These are phyloP conservation scores for Trichoderma sp. DNA, from an alignment of 2,329 filamentous ascomycete species.

Conservation along the genomic window DNA sequence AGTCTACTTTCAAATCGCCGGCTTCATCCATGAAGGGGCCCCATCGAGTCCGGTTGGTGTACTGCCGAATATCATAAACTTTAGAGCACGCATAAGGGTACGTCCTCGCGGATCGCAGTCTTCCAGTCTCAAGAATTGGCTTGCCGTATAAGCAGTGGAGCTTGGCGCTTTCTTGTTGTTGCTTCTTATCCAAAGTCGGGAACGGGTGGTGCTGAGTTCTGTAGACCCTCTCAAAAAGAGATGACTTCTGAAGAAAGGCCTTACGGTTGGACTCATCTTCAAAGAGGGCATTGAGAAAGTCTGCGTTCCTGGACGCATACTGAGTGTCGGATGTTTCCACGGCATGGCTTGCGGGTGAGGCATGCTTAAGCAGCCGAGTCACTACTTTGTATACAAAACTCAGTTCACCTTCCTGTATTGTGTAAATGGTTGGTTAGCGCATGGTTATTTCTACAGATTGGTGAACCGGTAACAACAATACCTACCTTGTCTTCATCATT, in stretches of 20 bases:
- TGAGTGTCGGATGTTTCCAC: slow-evolving; percentile 35
- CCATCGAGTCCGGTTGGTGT: slow-evolving; percentile 61
- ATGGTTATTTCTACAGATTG: too few species aligned
- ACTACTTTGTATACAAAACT: slow-evolving; percentile 48
- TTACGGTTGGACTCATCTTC: slow-evolving; percentile 49
- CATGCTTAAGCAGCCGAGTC: slow-evolving; percentile 44
- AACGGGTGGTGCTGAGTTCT: not conserved
- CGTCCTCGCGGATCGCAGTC: slow-evolving; percentile 36
- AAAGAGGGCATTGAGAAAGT: slow-evolving; percentile 46
- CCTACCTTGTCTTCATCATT: slow-evolving; percentile 40
- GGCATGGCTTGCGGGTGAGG: slow-evolving; percentile 35
- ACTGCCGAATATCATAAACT: slow-evolving; percentile 72
- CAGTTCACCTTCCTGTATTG: slow-evolving; percentile 41
- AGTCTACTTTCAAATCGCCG: slow-evolving; percentile 60
- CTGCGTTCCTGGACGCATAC: slow-evolving; percentile 46
- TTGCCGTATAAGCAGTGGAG: slow-evolving; percentile 67
- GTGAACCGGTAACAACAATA: not conserved
- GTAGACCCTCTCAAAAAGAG: slow-evolving; percentile 55
- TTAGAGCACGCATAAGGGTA: slow-evolving; percentile 64
- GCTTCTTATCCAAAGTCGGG: slow-evolving; percentile 20
- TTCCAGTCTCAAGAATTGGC: slow-evolving; percentile 46
- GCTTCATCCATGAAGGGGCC: slow-evolving; percentile 69
- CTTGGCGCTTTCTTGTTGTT: slow-evolving; percentile 65
- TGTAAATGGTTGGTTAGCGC: not conserved
- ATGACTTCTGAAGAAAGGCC: slow-evolving; percentile 62